Evolutionary conservation across 2,329 filamentous ascomycete species (phyloP), one percentile per base, ranked within the genome.

Genomic region (Aspergillus brunneoviolaceus): DNA sequence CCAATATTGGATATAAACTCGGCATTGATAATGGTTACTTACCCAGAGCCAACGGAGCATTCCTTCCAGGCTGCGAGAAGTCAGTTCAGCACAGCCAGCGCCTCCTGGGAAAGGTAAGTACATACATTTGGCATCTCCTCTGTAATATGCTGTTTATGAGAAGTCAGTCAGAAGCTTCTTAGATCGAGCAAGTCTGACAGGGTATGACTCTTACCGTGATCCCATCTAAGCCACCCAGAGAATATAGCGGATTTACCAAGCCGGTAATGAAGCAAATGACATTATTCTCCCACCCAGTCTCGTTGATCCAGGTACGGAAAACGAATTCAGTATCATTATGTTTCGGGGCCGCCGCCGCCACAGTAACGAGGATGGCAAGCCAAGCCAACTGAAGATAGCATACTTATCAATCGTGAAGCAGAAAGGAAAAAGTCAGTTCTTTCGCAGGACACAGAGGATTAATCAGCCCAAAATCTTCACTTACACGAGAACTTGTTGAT

Each of bases 61-160:
- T 73, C 50, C 66, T 61, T 45, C 69, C 71, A 5, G 72, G 71
- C 71, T 74, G 4, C 33, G 11, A 35, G 19, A 7, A 11, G 25
- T 48, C 39, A 31, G 25, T n/a, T 45, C 7, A 4, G 4, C 31
- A 2, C 5, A 9, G 5, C 9, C 21, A 12, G n/a, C 14, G 16
- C 16, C 39, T 19, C 16, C 5, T n/a, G 16, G 19, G 52, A 19
- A n/a, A 4, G 16, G 16, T 16, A 19, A 12, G 6, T 27, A 72
- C 79, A 71, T 62, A 80, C 79, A 59, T 79, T 79, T n/a, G 78
- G 76, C 71, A 83, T 81, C 67, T 83, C 81, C 63, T 83, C 81
- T 0, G 81, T 80, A 49, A 84, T 80, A 65, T 84, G 81, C 64
- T 72, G 23, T 16, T 5, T n/a, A 21, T 58, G 39, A 39, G 56